Base-by-base conservation (phyloP, 2,329 filamentous ascomycete species). In the Fusarium keratoplasticum region DNA sequence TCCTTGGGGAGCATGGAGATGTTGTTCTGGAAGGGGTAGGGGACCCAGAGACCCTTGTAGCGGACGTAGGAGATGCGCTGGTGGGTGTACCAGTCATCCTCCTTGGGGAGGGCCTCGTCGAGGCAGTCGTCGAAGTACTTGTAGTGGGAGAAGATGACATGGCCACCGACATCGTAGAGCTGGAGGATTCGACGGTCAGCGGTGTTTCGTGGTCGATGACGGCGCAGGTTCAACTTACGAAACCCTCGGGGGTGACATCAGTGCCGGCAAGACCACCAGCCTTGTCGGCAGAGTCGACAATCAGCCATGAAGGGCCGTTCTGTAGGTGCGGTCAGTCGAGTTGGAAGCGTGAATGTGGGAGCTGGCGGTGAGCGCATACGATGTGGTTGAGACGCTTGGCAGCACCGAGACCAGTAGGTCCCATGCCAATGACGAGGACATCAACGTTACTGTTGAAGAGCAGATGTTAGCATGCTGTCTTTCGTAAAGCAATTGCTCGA, bases 121-220 rank as follows among this genome's bases (percentile, higher is more conserved):
- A 99, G 93, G 88, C 94, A 97, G 89, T 99, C 96, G 87, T 99
- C 96, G 84, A 99, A 99, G 91, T 99, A 99, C 88, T 98, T 98
- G 93, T 99, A 99, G 91, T 98, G 95, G 79, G 95, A 98, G 90
- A 98, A 98, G 87, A 98, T 98, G 86, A 98, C 95, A 86, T 98
- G 95, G 80, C 95, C 95, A 83, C 95, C 95, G 80, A 99, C 96
- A 86, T 99, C 96, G 90, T 98, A 99, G 80, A 99, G 91, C 96
- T 98, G 81, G 25, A 68, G 31, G 14, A 13, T 6, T 7, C 14
- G 35, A 58, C 42, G 70, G 60, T 79, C 80, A 79, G 75, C 47
- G 6, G 67, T 68, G 55, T 72, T 66, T 27, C 9, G 20, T 38
- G n/a, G 42, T 59, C 54, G 50, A 58, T 63, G 36, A 18, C 38